A percentile compares a stretch with the other conserved stretches of the same genome.
phyloP scores from a whole-genome alignment of 2,329 filamentous ascomycete species.

The Pseudonectria foliicola region DNA sequence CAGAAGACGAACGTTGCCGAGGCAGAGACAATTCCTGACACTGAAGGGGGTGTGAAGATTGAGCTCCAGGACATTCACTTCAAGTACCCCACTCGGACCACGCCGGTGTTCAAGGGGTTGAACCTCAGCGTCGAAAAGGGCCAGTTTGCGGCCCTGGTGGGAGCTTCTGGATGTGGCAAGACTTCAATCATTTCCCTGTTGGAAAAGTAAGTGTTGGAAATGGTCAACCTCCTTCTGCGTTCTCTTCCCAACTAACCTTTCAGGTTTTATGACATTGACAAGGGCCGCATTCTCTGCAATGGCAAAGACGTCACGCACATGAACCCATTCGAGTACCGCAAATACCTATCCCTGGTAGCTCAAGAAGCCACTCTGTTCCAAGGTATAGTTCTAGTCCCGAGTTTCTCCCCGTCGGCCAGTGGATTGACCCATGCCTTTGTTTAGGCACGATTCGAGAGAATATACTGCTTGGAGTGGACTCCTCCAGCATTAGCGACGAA shows the following conservation, averaged over 20 bases:
- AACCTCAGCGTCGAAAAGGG: slow-evolving; percentile 60
- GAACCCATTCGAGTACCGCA: slow-evolving; percentile 56
- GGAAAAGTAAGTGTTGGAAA: slow-evolving; percentile 33
- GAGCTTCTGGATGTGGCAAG: slow-evolving; percentile 65
- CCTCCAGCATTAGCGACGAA: slow-evolving; percentile 43
- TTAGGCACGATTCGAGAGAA: slow-evolving; percentile 59
- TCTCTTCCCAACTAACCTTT: no score
- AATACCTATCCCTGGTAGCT: slow-evolving; percentile 60
- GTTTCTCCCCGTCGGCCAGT: background rate
- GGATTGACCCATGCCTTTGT: slow-evolving; percentile 1
- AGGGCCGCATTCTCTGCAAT: slow-evolving; percentile 59
- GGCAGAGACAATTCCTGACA: slow-evolving; percentile 34
- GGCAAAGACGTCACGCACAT: slow-evolving; percentile 51
- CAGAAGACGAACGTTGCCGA: slow-evolving; percentile 25
- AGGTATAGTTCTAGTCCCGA: slow-evolving; percentile 30
- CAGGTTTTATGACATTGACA: slow-evolving; percentile 62
- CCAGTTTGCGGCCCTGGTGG: slow-evolving; percentile 64
- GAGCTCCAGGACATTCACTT: slow-evolving; percentile 52
- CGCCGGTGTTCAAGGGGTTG: slow-evolving; percentile 52
- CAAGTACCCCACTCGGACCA: slow-evolving; percentile 51
- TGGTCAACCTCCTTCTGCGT: no score
- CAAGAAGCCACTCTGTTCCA: slow-evolving; percentile 70
- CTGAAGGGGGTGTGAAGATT: slow-evolving; percentile 45
- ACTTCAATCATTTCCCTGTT: slow-evolving; percentile 61
- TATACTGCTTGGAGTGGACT: slow-evolving; percentile 56